Base-by-base conservation (phyloP, 148 eudicot species). In the Diospyros lotus region DNA sequence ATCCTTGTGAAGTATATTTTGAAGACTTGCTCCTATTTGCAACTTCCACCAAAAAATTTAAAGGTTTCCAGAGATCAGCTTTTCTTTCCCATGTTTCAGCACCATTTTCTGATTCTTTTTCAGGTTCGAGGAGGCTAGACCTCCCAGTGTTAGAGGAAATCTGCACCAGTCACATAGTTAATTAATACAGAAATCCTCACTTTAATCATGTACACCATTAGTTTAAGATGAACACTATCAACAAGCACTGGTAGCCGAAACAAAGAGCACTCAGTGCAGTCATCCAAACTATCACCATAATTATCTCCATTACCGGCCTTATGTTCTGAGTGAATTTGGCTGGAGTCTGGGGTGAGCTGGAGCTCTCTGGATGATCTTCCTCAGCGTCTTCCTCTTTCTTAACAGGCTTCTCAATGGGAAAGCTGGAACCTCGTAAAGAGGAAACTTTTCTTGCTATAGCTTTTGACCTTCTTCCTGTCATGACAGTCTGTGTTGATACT, bases 21-120 rank as follows among this genome's bases (percentile, higher is more conserved):
- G 92, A 83, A 72, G 87, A 88, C 77, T 94, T 94, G 68, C 87
- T 90, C 83, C 92, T 77, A 64, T 90, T 94, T 79, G 98, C 96
- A 69, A 87, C 98, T 78, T 94, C 98, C 77, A 90, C 92, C 64
- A 94, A 83, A 83, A 80, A 89, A 77, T 85, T 90, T 73, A 94
- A 87, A 18, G 97, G 96, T 72, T 86, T 92, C 98, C 98, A 94
- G 17, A 85, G 82, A 80, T 90, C 96, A 75, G 62, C 85, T 80
- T 87, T 90, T 42, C 88, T 91, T 58, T 93, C 94, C 85, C 86
- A 80, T 18, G 81, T 61, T 60, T 81, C 88, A 71, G 79, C 74
- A 61, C 77, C 83, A 77, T 79, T 83, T 66, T 80, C 85, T 72
- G 80, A 17, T 55, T 69, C 86, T 61, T 86, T 86, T 71, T 79